Evolutionary conservation across 768 basidiomycete genomes (phyloP).

Genomic region (Boletus rubroflammeus): DNA sequence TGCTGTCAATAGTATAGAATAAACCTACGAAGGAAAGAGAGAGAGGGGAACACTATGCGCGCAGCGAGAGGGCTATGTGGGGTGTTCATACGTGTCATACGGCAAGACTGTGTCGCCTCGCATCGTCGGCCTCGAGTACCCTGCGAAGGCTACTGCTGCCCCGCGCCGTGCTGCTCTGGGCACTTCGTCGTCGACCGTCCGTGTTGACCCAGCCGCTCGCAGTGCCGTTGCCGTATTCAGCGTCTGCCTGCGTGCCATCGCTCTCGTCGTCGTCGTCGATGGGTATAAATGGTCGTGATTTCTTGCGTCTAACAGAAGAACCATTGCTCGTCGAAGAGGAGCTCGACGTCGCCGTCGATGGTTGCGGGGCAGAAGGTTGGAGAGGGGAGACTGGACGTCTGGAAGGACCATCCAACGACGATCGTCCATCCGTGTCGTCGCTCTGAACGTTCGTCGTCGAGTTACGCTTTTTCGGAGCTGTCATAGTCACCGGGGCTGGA

Average conservation of each 20-base stretch:
- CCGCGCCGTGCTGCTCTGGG: conserved; percentile 15
- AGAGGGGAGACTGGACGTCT: conserved; percentile 33
- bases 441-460: conserved; percentile 33
- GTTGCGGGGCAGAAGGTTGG: conserved; percentile 33
- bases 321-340: conserved; percentile 25
- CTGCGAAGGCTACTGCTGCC: conserved; percentile 29
- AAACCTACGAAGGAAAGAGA: conserved; percentile 27
- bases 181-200: conserved; percentile 51
- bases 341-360: conserved; percentile 36
- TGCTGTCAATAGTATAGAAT: conserved; percentile 35
- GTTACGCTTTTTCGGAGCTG: conserved; percentile 42
- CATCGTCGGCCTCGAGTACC: conserved; percentile 45
- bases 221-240: conserved; percentile 46
- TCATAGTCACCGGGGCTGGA: conserved; percentile 29
- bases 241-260: conserved; percentile 71
- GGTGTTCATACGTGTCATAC: conserved; percentile 40
- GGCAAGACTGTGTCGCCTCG: conserved; percentile 64
- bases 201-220: conserved; percentile 51
- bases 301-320: conserved; percentile 45
- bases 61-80: conserved; percentile 11
- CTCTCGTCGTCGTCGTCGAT: conserved; percentile 55
- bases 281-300: conserved; percentile 45
- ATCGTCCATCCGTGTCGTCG: conserved; percentile 39
- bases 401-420: conserved; percentile 35
- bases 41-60: conserved; percentile 12